phyloP scores from a whole-genome alignment of 306 rosid genomes.

The Spatholobus suberectus region DNA sequence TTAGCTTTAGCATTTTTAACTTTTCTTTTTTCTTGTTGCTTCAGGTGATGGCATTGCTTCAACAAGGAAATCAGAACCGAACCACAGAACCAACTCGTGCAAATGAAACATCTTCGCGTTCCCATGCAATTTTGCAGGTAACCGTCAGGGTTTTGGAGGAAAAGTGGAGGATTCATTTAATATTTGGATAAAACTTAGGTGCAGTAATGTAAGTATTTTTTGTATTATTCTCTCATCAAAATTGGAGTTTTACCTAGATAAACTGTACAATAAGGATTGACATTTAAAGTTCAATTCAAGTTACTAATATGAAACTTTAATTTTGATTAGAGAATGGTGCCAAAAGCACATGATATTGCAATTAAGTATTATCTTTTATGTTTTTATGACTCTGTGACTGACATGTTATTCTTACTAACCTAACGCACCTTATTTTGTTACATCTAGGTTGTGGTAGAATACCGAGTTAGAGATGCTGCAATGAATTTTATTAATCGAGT shows the following conservation, averaged over 20 bases:
- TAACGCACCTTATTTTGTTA: constrained; percentile 30
- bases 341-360: background rate
- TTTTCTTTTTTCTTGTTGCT: constrained; percentile 38
- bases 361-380: background rate
- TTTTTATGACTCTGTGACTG: constrained; percentile 1
- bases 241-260: background rate
- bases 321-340: background rate
- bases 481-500: constrained; percentile 74
- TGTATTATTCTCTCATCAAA: background rate
- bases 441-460: constrained; percentile 80
- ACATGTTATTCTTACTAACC: constrained; percentile 34
- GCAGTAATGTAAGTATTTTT: background rate
- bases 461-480: constrained; percentile 75
- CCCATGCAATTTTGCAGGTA: constrained; percentile 99
- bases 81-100: constrained; percentile 97
- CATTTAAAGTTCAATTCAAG: too few species aligned
- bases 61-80: constrained; percentile 89
- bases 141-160: background rate
- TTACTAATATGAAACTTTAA: background rate
- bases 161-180: background rate
- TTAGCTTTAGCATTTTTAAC: constrained; percentile 7
- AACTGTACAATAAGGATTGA: background rate
- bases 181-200: background rate
- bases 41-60: constrained; percentile 97
- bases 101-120: constrained; percentile 95